Evolutionary conservation across 2,329 filamentous ascomycete species (phyloP).

Genomic region (Neodidymelliopsis sp.): DNA sequence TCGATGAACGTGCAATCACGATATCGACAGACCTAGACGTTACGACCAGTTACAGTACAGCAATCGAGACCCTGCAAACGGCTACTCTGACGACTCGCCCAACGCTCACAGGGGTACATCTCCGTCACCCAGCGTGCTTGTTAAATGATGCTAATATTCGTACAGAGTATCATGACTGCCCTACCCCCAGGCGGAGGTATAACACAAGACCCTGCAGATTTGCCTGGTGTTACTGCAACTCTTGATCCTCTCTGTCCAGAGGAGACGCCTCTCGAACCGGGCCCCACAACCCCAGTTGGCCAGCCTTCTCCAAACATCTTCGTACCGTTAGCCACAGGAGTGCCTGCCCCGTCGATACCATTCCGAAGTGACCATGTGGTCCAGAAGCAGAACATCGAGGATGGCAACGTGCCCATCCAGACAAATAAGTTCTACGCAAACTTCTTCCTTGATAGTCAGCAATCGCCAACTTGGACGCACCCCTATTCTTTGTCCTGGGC

Average conservation of each 20-base stretch:
- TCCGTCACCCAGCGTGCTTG: neutral
- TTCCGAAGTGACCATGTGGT: constrained; percentile 52
- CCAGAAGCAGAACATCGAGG: constrained; percentile 48
- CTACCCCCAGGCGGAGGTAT: constrained; percentile 41
- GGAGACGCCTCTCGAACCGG: constrained; percentile 39
- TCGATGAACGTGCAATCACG: constrained; percentile 34
- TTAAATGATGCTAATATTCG: constrained; percentile 11
- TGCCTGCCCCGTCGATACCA: constrained; percentile 50
- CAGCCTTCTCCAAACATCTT: constrained; percentile 48
- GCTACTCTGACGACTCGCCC: constrained; percentile 33
- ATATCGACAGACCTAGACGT: constrained; percentile 29
- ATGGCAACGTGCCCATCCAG: constrained; percentile 59
- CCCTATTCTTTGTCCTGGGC: constrained; percentile 60
- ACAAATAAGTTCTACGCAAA: constrained; percentile 81
- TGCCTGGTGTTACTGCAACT: constrained; percentile 28
- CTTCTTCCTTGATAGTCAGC: constrained; percentile 78
- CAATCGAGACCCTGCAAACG: constrained; percentile 39
- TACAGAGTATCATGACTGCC: constrained; percentile 40
- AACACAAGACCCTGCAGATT: constrained; percentile 35
- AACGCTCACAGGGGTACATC: constrained; percentile 40
- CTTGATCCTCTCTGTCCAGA: constrained; percentile 35
- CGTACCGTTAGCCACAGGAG: constrained; percentile 50
- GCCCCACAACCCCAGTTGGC: constrained; percentile 26
- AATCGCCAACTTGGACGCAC: constrained; percentile 73
- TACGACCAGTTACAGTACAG: constrained; percentile 43